Evolutionary conservation across 495 filamentous ascomycete species (phyloP).

Genomic region (Aspergillus taichungensis): DNA sequence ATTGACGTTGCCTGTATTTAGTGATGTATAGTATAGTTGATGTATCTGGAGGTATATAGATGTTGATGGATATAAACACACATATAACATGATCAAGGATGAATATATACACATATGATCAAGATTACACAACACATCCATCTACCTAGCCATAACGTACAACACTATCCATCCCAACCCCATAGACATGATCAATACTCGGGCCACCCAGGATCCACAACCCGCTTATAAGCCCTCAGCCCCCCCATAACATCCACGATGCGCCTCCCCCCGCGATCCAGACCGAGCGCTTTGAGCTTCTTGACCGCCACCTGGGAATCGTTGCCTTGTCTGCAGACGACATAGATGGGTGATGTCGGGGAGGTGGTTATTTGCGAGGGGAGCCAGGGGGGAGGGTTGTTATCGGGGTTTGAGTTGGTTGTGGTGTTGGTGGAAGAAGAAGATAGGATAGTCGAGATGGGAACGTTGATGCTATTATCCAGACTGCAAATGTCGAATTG

Average conservation of each 20-base stretch:
- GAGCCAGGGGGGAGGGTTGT: slow-evolving; percentile 33
- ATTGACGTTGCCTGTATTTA: too few relatives aligned
- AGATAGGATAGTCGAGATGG: slow-evolving; percentile 52
- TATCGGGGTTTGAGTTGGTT: slow-evolving; percentile 5
- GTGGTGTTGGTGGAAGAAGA: slow-evolving; percentile 9
- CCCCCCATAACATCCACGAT: slow-evolving; percentile 79
- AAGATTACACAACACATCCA: slow-evolving; percentile 28
- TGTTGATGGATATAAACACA: too few relatives aligned
- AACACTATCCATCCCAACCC: too few relatives aligned
- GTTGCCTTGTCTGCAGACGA: slow-evolving; percentile 80
- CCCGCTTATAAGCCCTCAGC: slow-evolving; percentile 70
- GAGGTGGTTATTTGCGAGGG: slow-evolving; percentile 19
- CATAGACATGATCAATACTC: too few relatives aligned
- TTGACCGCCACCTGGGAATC: slow-evolving; percentile 77
- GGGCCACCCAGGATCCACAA: slow-evolving; percentile 67
- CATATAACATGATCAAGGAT: too few relatives aligned
- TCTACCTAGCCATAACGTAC: too few relatives aligned
- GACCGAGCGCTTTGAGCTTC: slow-evolving; percentile 57
- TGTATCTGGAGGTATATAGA: too few relatives aligned
- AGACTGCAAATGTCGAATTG: slow-evolving; percentile 79
- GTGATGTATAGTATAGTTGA: too few relatives aligned
- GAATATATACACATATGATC: too few relatives aligned
- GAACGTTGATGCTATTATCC: slow-evolving; percentile 66
- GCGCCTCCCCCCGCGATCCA: slow-evolving; percentile 46
- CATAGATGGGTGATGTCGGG: slow-evolving; percentile 47